Evolutionary conservation across 208 protist genomes (phyloP), one percentile per base, ranked within the genome.

Genomic region (Trypanosoma brucei): DNA sequence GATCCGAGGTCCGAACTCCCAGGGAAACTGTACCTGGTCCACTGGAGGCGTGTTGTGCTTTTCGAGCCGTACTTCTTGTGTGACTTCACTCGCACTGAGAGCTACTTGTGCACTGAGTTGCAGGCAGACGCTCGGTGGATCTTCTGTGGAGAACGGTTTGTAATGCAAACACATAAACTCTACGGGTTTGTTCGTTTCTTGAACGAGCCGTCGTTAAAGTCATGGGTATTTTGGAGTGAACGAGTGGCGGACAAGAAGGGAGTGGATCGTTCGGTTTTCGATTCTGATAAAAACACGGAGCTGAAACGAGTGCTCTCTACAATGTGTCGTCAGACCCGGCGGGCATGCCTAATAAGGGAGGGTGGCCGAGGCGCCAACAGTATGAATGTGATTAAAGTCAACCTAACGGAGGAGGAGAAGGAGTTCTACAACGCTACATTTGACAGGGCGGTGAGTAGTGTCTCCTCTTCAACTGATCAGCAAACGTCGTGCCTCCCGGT

Each of bases 51-150:
- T 56, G 75, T 97, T 22, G 83, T 98, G 14, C 68, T 98, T 2
- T 93, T 97, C 61, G 92, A 98, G 59, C 85, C 89, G 1, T 93
- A 97, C 60, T 75, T 72, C 31, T 94, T 93, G 33, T 86, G 90
- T 44, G 91, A 93, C 65, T 62, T 75, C 52, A 76, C 71, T 55
- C 82, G 79, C 11, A 58, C 57, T 3, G 75, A 79, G 69, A 73
- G 69, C 49, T 79, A 72, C 9, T 65, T 74, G 2, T 84, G 75
- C 59, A 53, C 84, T 44, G 59, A 72, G 53, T 76, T 93, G 14
- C 71, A 51, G 34, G 80, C 75, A 35, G 59, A 62, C n/a, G 70
- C 62, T 34, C 68, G 63, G 30, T 93, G 87, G 84, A 81, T 52
- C 7, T 75, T 93, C 9, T 83, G 81, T 37, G 79, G 76, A 8